A percentile compares a stretch with the other conserved stretches of the same genome.
Conservation (phyloP, 139 green algal genomes). For the Chlamydomonas sp. region DNA sequence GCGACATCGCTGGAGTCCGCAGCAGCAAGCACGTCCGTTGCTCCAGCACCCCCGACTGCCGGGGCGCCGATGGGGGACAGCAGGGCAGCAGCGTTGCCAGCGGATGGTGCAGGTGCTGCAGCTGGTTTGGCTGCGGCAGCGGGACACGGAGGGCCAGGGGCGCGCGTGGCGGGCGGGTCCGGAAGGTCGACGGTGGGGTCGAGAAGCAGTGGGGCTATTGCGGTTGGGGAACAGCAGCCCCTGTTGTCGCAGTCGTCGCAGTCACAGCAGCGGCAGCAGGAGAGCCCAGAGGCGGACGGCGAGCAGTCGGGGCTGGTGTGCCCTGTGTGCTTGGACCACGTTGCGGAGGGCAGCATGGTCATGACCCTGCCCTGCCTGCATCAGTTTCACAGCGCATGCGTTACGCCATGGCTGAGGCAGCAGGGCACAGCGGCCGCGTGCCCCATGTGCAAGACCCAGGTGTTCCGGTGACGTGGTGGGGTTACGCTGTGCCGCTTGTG, state of each 20-base stretch:
- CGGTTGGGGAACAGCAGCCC: no score
- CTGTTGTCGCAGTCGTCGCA: no score
- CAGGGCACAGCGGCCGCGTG: slow-evolving; percentile 45
- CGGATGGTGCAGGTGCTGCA: no score
- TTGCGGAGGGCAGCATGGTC: slow-evolving; percentile 27
- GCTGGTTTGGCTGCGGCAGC: no score
- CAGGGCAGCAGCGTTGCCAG: no score
- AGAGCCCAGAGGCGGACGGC: no score
- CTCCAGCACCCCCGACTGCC: background rate
- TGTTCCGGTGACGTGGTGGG: slow-evolving; percentile 7
- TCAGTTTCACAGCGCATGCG: slow-evolving; percentile 50
- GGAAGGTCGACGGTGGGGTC: no score
- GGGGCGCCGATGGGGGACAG: no score
- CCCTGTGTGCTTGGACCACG: slow-evolving; percentile 25
- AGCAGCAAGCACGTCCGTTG: background rate
- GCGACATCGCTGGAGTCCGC: background rate
- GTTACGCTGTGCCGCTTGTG: no score
- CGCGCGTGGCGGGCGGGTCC: no score
- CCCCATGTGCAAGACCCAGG: slow-evolving; percentile 61
- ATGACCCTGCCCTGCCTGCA: slow-evolving; percentile 62
- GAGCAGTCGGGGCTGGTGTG: slow-evolving; percentile 1
- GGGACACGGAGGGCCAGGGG: no score
- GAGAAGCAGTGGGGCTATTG: no score
- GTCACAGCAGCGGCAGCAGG: background rate
- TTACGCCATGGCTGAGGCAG: slow-evolving; percentile 58